A percentile compares a stretch with the other conserved stretches of the same genome.
These are phyloP conservation scores for Saturnispora mendoncae DNA, from an alignment of 805 yeast genomes.

Conservation along the genomic window DNA sequence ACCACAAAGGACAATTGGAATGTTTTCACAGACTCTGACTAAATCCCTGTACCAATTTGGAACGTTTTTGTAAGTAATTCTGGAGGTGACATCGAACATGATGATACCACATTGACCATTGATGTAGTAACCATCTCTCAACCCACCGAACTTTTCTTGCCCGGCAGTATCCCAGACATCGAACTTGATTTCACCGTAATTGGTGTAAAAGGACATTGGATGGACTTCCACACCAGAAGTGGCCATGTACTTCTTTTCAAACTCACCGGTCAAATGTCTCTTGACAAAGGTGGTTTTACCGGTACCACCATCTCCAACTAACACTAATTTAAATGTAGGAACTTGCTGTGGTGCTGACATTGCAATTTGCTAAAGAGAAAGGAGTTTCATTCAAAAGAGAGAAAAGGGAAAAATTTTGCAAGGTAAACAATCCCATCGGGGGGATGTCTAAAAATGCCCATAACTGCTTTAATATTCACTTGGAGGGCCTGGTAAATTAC, in stretches of 20 bases:
- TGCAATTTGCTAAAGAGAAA: not conserved
- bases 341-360: slow-evolving; percentile 49
- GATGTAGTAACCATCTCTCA: slow-evolving; percentile 99
- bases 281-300: slow-evolving; percentile 99
- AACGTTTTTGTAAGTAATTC: slow-evolving; percentile 98
- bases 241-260: slow-evolving; percentile 97
- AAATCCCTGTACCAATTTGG: slow-evolving; percentile 99
- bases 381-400: not conserved
- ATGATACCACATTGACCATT: slow-evolving; percentile 99
- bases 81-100: slow-evolving; percentile 98
- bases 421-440: no score
- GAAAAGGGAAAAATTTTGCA: not conserved
- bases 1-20: slow-evolving; percentile 98
- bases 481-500: not conserved
- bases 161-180: slow-evolving; percentile 99
- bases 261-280: slow-evolving; percentile 99
- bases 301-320: slow-evolving; percentile 99
- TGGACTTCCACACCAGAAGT: slow-evolving; percentile 99
- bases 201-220: slow-evolving; percentile 96
- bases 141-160: slow-evolving; percentile 99
- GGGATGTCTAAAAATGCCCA: no score
- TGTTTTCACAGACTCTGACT: slow-evolving; percentile 99
- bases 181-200: slow-evolving; percentile 96
- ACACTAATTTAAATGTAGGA: slow-evolving; percentile 96
- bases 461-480: not conserved